Evolutionary conservation across 164 flowering plant species (phyloP).

Genomic region (Vitis labrusca): DNA sequence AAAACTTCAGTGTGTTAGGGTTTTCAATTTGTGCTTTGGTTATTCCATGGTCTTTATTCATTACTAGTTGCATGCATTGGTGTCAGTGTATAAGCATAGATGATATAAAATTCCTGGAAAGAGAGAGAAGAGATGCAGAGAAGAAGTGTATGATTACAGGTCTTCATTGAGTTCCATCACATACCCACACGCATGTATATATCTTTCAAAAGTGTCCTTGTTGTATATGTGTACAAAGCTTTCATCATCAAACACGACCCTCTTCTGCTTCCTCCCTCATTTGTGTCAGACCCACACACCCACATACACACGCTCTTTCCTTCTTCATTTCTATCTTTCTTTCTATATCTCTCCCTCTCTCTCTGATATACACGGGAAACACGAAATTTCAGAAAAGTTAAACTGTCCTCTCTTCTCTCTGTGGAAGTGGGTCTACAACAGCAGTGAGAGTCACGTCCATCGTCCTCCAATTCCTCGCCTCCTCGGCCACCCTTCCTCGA

Average conservation of each 20-base stretch:
- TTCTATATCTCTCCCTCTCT: constrained; percentile 1
- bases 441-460: constrained; percentile 16
- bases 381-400: background rate
- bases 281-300: constrained; percentile 15
- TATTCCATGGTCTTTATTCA: no score
- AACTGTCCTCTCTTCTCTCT: background rate
- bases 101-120: no score
- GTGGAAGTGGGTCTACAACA: constrained; percentile 11
- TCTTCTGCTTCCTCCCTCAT: constrained; percentile 15
- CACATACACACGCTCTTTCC: background rate
- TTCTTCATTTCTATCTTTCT: background rate
- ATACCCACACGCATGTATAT: background rate
- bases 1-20: no score
- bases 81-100: no score
- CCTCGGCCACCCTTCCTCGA: constrained; percentile 17
- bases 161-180: no score
- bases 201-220: constrained; percentile 12
- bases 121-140: no score
- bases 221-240: constrained; percentile 1
- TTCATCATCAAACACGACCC: constrained; percentile 11
- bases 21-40: no score
- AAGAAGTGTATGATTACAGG: no score
- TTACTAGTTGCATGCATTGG: no score
- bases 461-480: constrained; percentile 21
- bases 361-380: background rate